Evolutionary conservation across 345 rosid species (phyloP).

Genomic region (Salix koriyanagi): DNA sequence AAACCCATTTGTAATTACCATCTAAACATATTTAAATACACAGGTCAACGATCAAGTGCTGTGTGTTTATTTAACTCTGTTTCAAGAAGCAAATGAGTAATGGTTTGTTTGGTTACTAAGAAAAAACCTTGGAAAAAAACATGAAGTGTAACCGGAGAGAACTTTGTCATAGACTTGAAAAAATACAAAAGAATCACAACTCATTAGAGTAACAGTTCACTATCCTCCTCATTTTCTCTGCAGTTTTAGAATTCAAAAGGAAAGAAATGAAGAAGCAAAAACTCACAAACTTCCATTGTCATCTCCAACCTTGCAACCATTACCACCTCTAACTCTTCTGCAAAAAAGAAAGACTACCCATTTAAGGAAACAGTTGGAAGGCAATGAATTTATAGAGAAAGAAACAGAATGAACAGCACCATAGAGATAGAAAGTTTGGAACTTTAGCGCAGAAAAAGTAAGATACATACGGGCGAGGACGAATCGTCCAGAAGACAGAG

Average conservation of each 20-base stretch:
- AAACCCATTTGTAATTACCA: slow-evolving; percentile 9
- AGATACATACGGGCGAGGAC: slow-evolving; percentile 87
- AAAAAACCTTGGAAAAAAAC: background rate
- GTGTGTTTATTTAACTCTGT: slow-evolving; percentile 3
- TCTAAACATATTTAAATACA: background rate
- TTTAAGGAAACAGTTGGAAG: slow-evolving; percentile 25
- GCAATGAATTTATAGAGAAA: slow-evolving; percentile 12
- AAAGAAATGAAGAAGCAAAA: slow-evolving; percentile 6
- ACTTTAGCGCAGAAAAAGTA: background rate
- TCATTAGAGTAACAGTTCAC: background rate
- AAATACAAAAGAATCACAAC: background rate
- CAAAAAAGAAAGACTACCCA: slow-evolving; percentile 28
- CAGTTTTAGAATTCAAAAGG: slow-evolving; percentile 20
- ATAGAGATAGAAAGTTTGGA: background rate
- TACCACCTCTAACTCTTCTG: slow-evolving; percentile 97
- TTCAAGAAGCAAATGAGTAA: background rate
- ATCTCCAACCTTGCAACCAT: slow-evolving; percentile 96
- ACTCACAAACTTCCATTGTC: slow-evolving; percentile 99
- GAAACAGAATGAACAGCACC: background rate
- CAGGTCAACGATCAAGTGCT: background rate
- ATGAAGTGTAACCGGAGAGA: background rate
- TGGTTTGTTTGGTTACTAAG: slow-evolving; percentile 19
- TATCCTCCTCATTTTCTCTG: slow-evolving; percentile 4
- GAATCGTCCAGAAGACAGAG: slow-evolving; percentile 99
- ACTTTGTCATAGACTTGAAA: background rate